Percentiles rank a stretch among this genome's conserved stretches.
Conservation (phyloP, 371 early-diverging fungal species). For the Actinomortierella wolfii region DNA sequence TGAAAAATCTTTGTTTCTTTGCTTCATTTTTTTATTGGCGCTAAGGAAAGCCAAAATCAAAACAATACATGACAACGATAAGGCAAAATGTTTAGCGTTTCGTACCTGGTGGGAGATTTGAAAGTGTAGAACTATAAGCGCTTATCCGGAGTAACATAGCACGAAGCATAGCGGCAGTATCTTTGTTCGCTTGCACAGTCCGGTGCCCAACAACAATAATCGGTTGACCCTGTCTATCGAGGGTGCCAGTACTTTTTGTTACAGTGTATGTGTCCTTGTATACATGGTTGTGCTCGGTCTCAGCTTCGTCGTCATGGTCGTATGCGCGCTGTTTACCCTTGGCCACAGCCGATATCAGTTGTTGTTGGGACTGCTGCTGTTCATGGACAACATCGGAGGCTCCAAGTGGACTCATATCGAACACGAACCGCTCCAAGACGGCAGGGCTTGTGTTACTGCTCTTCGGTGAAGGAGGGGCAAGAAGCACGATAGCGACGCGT, state of each 20-base stretch:
- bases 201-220: slow-evolving; percentile 1
- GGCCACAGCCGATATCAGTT: too few species aligned
- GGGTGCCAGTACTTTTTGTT: slow-evolving; percentile 2
- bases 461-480: slow-evolving; percentile 7
- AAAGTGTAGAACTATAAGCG: slow-evolving; percentile 15
- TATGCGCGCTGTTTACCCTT: not conserved
- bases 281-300: not conserved
- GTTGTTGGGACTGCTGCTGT: not conserved
- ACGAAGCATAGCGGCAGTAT: slow-evolving; percentile 22
- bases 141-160: slow-evolving; percentile 33
- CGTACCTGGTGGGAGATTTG: slow-evolving; percentile 12
- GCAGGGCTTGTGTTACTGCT: too few species aligned
- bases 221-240: not conserved
- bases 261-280: not conserved
- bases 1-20: too few species aligned
- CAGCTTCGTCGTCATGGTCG: not conserved
- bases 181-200: not conserved
- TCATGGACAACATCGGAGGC: slow-evolving; percentile 9
- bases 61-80: not conserved
- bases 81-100: not conserved
- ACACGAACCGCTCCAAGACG: slow-evolving; percentile 32
- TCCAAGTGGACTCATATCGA: slow-evolving; percentile 23
- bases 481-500: slow-evolving; percentile 24
- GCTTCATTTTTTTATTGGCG: not conserved
- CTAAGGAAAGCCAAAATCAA: not conserved